Evolutionary conservation across 495 filamentous ascomycete species (phyloP).

Genomic region (Hypoxylon cercidicola): DNA sequence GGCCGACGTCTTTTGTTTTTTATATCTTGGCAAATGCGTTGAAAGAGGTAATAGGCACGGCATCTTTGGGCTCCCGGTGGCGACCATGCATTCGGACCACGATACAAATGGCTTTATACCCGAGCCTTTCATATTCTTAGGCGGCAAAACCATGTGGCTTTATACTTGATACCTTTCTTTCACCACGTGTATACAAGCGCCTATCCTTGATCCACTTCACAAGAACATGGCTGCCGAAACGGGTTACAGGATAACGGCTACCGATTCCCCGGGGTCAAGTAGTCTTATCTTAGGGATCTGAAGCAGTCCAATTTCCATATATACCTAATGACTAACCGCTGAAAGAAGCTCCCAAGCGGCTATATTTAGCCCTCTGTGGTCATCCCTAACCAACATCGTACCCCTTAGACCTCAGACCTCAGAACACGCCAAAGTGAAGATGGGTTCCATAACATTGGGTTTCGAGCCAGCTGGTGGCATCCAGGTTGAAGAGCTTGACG

Average conservation of each 20-base stretch:
- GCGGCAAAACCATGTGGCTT: too few relatives aligned
- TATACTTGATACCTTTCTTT: too few relatives aligned
- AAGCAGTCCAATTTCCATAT: too few relatives aligned
- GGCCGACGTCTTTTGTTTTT: too few relatives aligned
- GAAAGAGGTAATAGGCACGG: conserved; percentile 1
- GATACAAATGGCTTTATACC: too few relatives aligned
- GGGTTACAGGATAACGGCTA: too few relatives aligned
- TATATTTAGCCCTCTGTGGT: neutral
- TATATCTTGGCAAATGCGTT: neutral
- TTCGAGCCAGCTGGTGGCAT: neutral
- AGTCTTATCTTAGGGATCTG: too few relatives aligned
- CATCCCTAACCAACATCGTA: neutral
- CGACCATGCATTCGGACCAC: neutral
- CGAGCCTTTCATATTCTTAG: too few relatives aligned
- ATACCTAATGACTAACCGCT: too few relatives aligned
- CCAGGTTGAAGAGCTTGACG: conserved; percentile 55
- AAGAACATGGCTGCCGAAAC: neutral
- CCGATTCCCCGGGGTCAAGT: too few relatives aligned
- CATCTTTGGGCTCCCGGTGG: conserved; percentile 3
- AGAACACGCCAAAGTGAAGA: conserved; percentile 5
- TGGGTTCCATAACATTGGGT: conserved; percentile 22
- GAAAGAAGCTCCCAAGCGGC: neutral
- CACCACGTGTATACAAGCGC: conserved; percentile 5
- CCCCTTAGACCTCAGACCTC: neutral
- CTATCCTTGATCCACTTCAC: neutral